phyloP scores from a whole-genome alignment of 2,329 filamentous ascomycete species.

The Diaporthe helianthi region DNA sequence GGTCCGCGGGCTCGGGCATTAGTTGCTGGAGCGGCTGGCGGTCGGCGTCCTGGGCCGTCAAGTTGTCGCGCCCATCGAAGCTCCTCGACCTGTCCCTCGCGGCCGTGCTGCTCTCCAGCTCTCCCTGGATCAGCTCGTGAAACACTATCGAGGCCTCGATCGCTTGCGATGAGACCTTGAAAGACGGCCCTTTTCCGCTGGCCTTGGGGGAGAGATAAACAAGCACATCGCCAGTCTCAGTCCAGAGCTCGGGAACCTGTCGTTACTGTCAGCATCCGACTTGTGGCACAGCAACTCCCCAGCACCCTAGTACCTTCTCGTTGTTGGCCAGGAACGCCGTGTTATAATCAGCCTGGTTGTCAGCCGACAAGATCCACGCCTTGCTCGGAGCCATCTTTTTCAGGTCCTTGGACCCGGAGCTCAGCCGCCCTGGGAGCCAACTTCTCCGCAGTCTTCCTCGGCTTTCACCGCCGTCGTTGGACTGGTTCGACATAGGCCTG shows the following conservation, averaged over 20 bases:
- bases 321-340: conserved; percentile 57
- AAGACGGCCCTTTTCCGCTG: conserved; percentile 61
- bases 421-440: conserved; percentile 62
- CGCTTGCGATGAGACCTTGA: conserved; percentile 63
- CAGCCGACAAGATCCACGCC: conserved; percentile 64
- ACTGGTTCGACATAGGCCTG: conserved; percentile 44
- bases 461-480: conserved; percentile 44
- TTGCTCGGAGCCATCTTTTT: conserved; percentile 34
- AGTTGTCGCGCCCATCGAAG: conserved; percentile 55
- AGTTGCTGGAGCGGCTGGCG: conserved; percentile 16
- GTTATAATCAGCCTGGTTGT: conserved; percentile 63
- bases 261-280: conserved; percentile 29
- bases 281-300: background rate
- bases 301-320: conserved; percentile 56
- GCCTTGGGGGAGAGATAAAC: conserved; percentile 64
- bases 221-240: conserved; percentile 62
- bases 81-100: conserved; percentile 49
- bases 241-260: conserved; percentile 72
- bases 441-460: conserved; percentile 58
- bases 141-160: conserved; percentile 63
- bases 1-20: conserved; percentile 43
- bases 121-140: conserved; percentile 58
- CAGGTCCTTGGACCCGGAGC: conserved; percentile 55
- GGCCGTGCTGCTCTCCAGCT: conserved; percentile 46
- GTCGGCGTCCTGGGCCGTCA: conserved; percentile 57